phyloP scores from a whole-genome alignment of 495 filamentous ascomycete genomes.

The Annulohypoxylon moriforme region DNA sequence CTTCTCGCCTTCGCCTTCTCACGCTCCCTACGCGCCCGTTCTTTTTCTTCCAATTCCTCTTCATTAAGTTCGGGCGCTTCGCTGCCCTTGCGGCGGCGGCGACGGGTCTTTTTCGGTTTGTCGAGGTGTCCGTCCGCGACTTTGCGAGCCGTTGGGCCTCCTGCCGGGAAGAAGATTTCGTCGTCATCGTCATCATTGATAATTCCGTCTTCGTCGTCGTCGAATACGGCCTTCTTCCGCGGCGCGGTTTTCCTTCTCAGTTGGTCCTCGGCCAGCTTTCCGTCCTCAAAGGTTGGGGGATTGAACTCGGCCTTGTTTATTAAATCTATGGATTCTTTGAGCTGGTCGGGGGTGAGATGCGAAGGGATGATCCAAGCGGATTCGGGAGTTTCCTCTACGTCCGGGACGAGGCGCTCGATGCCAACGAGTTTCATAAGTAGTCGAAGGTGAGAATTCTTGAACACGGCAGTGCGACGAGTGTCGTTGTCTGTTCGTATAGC shows the following conservation, averaged over 20 bases:
- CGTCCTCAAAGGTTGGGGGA: conserved; percentile 77
- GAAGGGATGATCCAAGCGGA: conserved; percentile 85
- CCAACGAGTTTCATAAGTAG: conserved; percentile 84
- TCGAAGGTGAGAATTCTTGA: conserved; percentile 89
- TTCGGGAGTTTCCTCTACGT: conserved; percentile 74
- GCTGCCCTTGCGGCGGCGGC: conserved; percentile 53
- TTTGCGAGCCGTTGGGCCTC: conserved; percentile 68
- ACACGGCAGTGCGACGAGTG: conserved; percentile 75
- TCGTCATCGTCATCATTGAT: conserved; percentile 65
- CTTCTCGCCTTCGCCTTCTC: conserved; percentile 73
- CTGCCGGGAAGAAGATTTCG: conserved; percentile 70
- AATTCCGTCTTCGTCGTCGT: conserved; percentile 70
- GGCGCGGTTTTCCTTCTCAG: conserved; percentile 74
- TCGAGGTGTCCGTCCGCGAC: conserved; percentile 59
- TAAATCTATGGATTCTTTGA: conserved; percentile 68
- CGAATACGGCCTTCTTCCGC: conserved; percentile 64
- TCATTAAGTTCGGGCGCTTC: conserved; percentile 58
- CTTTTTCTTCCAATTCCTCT: conserved; percentile 57
- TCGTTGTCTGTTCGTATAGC: conserved; percentile 77
- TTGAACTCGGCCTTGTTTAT: conserved; percentile 79
- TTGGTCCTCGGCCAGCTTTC: conserved; percentile 75
- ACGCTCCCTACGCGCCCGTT: conserved; percentile 64
- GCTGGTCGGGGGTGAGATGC: conserved; percentile 66
- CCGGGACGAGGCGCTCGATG: conserved; percentile 71
- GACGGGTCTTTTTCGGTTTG: conserved; percentile 58